Evolutionary conservation across 805 yeast species (phyloP).

Genomic region (Vanderwaltozyma polyspora): DNA sequence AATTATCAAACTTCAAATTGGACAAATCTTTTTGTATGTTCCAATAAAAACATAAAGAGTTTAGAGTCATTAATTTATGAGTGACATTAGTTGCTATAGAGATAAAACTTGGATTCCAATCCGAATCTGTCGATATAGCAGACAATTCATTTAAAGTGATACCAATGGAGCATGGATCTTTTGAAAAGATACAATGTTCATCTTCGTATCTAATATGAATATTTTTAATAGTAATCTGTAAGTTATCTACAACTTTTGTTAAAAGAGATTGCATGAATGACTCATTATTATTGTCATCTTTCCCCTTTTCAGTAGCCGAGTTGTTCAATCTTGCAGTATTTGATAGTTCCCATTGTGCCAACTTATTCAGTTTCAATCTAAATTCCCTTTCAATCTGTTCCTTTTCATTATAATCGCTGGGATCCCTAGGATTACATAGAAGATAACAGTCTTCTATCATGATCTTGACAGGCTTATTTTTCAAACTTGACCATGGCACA

Average conservation of each 20-base stretch:
- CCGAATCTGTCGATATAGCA: conserved; percentile 77
- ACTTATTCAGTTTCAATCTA: conserved; percentile 50
- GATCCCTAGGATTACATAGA: conserved; percentile 63
- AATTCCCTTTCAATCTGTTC: conserved; percentile 54
- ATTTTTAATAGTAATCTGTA: conserved; percentile 82
- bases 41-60: conserved; percentile 73
- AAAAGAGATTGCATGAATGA: conserved; percentile 77
- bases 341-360: conserved; percentile 50
- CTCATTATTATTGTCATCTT: conserved; percentile 46
- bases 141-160: conserved; percentile 74
- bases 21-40: conserved; percentile 48
- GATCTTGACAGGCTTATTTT: conserved; percentile 84
- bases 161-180: conserved; percentile 72
- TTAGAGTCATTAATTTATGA: conserved; percentile 64
- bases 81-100: conserved; percentile 57
- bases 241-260: conserved; percentile 83
- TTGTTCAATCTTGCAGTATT: conserved; percentile 38
- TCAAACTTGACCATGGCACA: conserved; percentile 94
- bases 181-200: conserved; percentile 51
- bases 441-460: conserved; percentile 77
- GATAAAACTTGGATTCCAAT: conserved; percentile 80
- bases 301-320: conserved; percentile 24
- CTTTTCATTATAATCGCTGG: conserved; percentile 47
- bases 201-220: conserved; percentile 93
- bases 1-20: conserved; percentile 23